A percentile compares a stretch with the other conserved stretches of the same genome.
Conservation (phyloP, 176 grass and related monocot genomes). For the Otatea glauca region DNA sequence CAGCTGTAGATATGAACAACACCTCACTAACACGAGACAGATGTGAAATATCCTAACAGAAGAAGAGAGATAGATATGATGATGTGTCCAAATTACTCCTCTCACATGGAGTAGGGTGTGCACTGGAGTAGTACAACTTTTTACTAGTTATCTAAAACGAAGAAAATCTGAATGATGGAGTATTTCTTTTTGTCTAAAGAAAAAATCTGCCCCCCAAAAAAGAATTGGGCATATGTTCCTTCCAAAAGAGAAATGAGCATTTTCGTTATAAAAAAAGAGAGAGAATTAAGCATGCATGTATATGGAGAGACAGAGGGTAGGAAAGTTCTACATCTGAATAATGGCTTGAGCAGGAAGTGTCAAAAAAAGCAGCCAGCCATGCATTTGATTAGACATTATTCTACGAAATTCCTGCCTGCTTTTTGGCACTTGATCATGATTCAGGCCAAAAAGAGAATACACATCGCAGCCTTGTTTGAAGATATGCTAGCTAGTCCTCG, state of each 20-base stretch:
- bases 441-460: neutral
- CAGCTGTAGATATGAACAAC: neutral
- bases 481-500: neutral
- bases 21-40: neutral
- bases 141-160: neutral
- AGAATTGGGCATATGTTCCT: neutral
- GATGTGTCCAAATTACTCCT: neutral
- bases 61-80: neutral
- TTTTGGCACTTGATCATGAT: neutral
- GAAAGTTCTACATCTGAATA: neutral
- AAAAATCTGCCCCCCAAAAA: neutral
- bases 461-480: neutral
- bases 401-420: neutral
- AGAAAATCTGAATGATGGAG: neutral
- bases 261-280: neutral
- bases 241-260: neutral
- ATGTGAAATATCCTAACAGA: neutral
- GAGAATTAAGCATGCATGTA: neutral
- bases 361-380: neutral
- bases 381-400: constrained; percentile 23
- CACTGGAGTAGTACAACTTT: neutral
- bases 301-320: neutral
- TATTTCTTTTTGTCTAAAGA: neutral
- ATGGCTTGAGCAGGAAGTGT: constrained; percentile 11
- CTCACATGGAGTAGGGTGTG: neutral